Conservation (phyloP, 345 rosid species). For the Crucihimalaya himalaica region DNA sequence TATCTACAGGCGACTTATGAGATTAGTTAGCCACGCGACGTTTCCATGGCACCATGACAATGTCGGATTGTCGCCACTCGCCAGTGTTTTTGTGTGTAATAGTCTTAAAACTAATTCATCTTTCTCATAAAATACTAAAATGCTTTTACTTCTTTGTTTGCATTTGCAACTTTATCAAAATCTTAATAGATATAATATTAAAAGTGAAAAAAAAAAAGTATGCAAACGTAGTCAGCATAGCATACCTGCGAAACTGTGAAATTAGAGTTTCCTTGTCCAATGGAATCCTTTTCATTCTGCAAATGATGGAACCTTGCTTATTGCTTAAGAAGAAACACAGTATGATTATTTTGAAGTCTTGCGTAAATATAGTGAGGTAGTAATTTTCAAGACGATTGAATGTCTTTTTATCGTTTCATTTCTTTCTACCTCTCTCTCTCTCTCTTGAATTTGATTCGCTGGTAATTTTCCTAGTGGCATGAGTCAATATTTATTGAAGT, state of each 20-base stretch:
- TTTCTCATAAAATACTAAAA: no score
- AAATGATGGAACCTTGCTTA: background rate
- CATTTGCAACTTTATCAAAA: background rate
- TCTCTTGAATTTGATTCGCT: background rate
- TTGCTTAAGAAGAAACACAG: background rate
- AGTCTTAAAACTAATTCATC: background rate
- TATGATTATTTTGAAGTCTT: no score
- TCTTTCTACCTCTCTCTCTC: background rate
- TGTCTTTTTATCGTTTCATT: background rate
- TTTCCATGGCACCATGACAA: background rate
- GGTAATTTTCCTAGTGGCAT: background rate
- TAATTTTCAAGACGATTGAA: background rate
- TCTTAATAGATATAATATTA: no score
- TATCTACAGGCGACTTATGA: background rate
- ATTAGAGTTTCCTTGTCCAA: conserved; percentile 13
- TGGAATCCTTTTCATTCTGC: conserved; percentile 2
- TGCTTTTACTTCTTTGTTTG: background rate
- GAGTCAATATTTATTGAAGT: background rate
- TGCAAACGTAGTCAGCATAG: background rate
- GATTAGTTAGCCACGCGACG: background rate
- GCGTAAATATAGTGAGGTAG: background rate
- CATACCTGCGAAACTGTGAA: conserved; percentile 31
- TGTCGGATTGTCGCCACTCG: background rate
- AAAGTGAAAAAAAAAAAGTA: background rate
- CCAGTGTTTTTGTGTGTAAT: background rate